A percentile compares a stretch with the other conserved stretches of the same genome.
phyloP scores from a whole-genome alignment of 108 stramenopile species.

The Cyclotella cryptica region DNA sequence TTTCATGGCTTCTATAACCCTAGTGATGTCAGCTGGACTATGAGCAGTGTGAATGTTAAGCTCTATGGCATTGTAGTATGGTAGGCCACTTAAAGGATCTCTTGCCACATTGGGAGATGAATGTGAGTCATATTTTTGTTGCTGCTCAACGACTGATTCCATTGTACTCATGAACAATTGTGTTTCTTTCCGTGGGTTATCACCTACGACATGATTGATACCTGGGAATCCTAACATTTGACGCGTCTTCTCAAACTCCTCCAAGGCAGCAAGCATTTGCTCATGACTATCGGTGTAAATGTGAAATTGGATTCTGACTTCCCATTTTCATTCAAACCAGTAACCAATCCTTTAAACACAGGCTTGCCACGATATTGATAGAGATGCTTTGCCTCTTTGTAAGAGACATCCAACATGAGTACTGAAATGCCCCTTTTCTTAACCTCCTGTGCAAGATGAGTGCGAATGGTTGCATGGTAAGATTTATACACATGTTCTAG shows the following conservation, averaged over 20 bases:
- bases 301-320: conserved; percentile 35
- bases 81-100: not conserved
- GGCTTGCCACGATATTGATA: conserved; percentile 13
- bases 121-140: conserved; percentile 17
- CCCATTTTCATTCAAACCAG: conserved; percentile 31
- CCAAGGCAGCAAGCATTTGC: conserved; percentile 27
- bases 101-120: not conserved
- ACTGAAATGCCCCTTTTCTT: conserved; percentile 30
- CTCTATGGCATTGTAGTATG: not conserved
- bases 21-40: conserved; percentile 8
- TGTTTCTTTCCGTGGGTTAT: conserved; percentile 33
- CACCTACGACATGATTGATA: conserved; percentile 5
- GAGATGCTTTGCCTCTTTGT: conserved; percentile 37
- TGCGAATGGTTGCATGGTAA: conserved; percentile 14
- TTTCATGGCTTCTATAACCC: conserved; percentile 4
- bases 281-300: conserved; percentile 31
- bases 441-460: conserved; percentile 27
- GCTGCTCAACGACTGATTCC: conserved; percentile 18
- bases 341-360: conserved; percentile 36
- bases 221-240: not conserved
- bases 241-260: conserved; percentile 20
- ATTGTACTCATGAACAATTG: conserved; percentile 11
- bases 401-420: conserved; percentile 35
- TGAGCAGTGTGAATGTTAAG: not conserved
- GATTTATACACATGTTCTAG: conserved; percentile 24